These are phyloP conservation scores for Gonium pectorale DNA, from an alignment of 139 green algal genomes.

Conservation along the genomic window DNA sequence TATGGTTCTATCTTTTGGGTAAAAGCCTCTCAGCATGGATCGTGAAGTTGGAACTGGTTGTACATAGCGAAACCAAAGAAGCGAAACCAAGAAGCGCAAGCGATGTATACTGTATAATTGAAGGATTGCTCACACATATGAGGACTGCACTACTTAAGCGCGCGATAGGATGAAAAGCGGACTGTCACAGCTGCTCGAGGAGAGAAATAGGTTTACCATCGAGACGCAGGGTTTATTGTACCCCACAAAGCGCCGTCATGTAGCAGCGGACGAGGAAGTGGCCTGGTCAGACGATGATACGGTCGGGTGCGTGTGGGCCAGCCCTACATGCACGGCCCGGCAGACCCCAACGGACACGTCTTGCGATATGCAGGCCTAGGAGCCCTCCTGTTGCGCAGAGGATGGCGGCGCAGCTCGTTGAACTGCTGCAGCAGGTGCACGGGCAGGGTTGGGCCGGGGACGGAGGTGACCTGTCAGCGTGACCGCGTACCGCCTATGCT, in stretches of 20 bases:
- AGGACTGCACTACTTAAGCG: no score
- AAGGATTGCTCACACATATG: no score
- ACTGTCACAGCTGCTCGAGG: slow-evolving; percentile 5
- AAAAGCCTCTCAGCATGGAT: neutral
- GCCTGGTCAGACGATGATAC: slow-evolving; percentile 33
- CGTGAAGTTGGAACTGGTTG: no score
- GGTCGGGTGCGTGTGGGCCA: no score
- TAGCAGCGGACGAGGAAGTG: neutral
- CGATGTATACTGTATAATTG: no score
- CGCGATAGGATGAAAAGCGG: neutral
- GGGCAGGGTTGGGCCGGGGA: no score
- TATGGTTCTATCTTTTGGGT: no score
- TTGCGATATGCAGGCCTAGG: no score
- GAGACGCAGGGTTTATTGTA: slow-evolving; percentile 29
- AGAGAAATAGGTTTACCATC: slow-evolving; percentile 15
- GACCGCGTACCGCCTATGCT: no score
- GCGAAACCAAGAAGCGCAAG: neutral
- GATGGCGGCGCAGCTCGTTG: neutral
- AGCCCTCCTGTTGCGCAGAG: slow-evolving; percentile 3
- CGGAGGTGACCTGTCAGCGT: no score
- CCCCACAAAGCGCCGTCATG: neutral
- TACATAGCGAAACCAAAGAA: neutral
- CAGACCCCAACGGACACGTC: no score
- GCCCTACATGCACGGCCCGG: no score
- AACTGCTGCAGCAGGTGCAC: slow-evolving; percentile 7